Evolutionary conservation across 352 stramenopile species (phyloP), one percentile per base, ranked within the genome.

Genomic region (Phytophthora pinifolia): DNA sequence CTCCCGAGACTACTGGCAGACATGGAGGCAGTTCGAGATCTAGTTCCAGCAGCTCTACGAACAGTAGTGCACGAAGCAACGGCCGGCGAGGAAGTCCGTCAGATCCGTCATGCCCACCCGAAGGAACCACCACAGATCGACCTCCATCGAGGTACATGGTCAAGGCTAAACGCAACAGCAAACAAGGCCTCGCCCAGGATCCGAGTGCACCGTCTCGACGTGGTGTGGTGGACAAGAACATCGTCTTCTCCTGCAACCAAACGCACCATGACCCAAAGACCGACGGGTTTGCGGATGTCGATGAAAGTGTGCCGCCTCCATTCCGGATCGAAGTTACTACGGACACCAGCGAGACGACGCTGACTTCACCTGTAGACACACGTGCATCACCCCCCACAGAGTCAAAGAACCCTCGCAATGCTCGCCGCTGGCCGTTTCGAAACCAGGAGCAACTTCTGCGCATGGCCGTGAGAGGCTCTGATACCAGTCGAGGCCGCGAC

Each of bases 321-420:
- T 94, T 94, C 44, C 65, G 74, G 7, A 89, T 94, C 18, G 62
- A 94, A 53, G 83, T 94, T 38, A 89, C 80, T 3, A 94, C 79
- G 0, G 65, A 85, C 42, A 65, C 67, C 2, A 51, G 51, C 7
- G 45, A 64, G 17, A 2, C 42, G 1, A 52, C 37, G 1, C 17
- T 52, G n/a, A 42, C 63, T n/a, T 66, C 53, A 1, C 47, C 52
- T 6, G 39, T 33, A 9, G 18, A 51, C 12, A 32, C 57, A 9
- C 38, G 39, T 13, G 51, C 22, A 2, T 20, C 39, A 12, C 10
- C 30, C 34, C 29, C 27, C 41, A 34, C 22, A 6, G 20, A 27
- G 3, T 43, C 25, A 12, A 9, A 15, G 13, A 44, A 50, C 14
- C 6, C 50, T 36, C 51, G 31, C 15, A 41, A 38, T 32, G 59